Conservation (phyloP, 257 asterid genomes). For the Oldenlandia corymbosa region DNA sequence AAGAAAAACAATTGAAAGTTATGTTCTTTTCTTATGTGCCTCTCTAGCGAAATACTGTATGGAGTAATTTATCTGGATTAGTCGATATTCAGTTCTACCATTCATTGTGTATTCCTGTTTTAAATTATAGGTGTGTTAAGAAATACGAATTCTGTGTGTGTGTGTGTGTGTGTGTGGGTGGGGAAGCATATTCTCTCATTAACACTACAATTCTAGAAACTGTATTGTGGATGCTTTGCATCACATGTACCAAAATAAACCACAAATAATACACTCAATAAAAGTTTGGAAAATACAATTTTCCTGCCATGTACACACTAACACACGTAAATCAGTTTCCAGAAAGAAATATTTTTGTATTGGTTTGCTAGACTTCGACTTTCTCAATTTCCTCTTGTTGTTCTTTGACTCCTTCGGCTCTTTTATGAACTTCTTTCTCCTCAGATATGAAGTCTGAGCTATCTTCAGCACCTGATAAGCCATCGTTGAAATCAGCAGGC, state of each 20-base stretch:
- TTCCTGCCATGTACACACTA: constrained; percentile 2
- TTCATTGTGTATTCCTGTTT: too few species aligned
- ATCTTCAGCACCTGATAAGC: constrained; percentile 37
- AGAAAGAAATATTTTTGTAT: too few species aligned
- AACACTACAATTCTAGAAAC: background rate
- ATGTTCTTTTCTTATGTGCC: too few species aligned
- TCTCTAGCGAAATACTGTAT: too few species aligned
- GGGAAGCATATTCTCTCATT: too few species aligned
- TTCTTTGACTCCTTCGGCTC: constrained; percentile 28
- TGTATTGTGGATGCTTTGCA: background rate
- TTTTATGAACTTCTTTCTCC: constrained; percentile 31
- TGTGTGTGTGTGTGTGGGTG: too few species aligned
- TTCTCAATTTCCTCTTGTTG: constrained; percentile 51
- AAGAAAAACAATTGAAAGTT: too few species aligned
- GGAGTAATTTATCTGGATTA: too few species aligned
- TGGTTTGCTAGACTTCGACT: constrained; percentile 30
- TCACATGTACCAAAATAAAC: background rate
- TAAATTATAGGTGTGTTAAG: too few species aligned
- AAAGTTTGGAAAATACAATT: background rate
- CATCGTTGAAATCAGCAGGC: constrained; percentile 25
- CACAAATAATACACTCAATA: background rate
- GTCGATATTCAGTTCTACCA: too few species aligned
- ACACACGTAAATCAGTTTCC: too few species aligned
- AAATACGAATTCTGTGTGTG: too few species aligned
- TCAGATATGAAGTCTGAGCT: constrained; percentile 37